Evolutionary conservation across 805 yeast genomes (phyloP), one percentile per base, ranked within the genome.

Genomic region (Cyberlindnera subsufficiens): DNA sequence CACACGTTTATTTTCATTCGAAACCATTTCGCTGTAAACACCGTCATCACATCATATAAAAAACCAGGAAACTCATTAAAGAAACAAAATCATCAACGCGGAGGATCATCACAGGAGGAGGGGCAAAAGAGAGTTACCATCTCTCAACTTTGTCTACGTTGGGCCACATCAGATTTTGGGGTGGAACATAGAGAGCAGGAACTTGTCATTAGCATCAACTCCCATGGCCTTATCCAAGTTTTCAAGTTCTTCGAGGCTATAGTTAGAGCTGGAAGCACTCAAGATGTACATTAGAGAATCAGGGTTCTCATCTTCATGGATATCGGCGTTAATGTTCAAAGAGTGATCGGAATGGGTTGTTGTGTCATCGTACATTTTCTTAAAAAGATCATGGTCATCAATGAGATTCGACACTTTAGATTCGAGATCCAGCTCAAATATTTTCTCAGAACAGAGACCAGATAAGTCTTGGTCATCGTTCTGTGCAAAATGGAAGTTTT

Each of bases 191-290:
- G 54, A 47, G 51, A 56, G 46, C 38, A 56, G 34, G 42, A 52
- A 39, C 33, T 51, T 47, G 40, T 57, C 60, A 39, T 52, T 52
- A 20, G 47, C 53, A 42, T 55, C 59, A 29, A 54, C 46, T 1
- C 61, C 60, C 59, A 56, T 53, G 1, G 59, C 61, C 42, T 56
- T 57, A 41, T 57, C 59, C 47, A 57, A 31, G 32, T 43, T 50
- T 30, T 57, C 60, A 31, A 57, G 35, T 35, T 56, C 61, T 38
- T 55, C 59, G 13, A 57, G 35, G 8, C 53, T 37, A 35, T 55
- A 55, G 22, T 39, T 46, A 14, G 55, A 45, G 38, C 46, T 52
- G 3, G 54, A 35, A 4, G 43, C 42, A 30, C 50, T 51, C 17
- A 56, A 44, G 17, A 54, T 17, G 40, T 48, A 49, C 52, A 51